Conservation (phyloP, 345 rosid species). For the Boechera retrofracta region DNA sequence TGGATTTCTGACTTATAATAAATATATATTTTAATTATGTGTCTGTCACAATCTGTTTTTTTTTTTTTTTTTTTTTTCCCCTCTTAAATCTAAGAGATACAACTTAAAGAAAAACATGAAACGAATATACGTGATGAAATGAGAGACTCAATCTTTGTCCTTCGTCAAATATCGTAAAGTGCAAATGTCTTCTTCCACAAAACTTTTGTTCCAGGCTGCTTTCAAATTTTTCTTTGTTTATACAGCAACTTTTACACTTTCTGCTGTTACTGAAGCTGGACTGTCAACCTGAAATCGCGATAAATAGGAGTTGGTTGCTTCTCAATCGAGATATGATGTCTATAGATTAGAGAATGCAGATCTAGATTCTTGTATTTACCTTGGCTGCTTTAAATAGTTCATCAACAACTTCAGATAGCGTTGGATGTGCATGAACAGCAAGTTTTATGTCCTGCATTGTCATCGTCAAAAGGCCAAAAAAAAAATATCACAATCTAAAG, state of each 20-base stretch:
- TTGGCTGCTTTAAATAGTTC: conserved; percentile 90
- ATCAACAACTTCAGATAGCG: conserved; percentile 89
- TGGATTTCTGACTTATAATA: not conserved
- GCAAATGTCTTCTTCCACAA: conserved; percentile 37
- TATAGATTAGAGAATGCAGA: not conserved
- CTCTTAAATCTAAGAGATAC: not conserved
- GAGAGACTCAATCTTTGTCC: conserved; percentile 2
- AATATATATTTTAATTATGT: not conserved
- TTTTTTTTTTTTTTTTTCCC: not conserved
- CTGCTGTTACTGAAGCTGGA: conserved; percentile 21
- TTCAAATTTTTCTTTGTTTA: conserved; percentile 4
- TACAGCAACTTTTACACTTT: conserved; percentile 38
- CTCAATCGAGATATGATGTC: not conserved
- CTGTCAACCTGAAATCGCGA: conserved; percentile 35
- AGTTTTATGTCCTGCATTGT: conserved; percentile 70
- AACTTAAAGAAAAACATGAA: not conserved
- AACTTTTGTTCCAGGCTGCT: conserved; percentile 28
- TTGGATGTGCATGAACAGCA: conserved; percentile 96
- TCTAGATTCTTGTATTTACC: conserved; percentile 46
- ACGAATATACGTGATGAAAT: conserved; percentile 25
- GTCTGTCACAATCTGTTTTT: not conserved
- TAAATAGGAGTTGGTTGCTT: conserved; percentile 7
- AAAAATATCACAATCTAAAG: not conserved
- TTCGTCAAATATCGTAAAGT: conserved; percentile 6
- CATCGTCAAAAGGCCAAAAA: not conserved